phyloP scores from a whole-genome alignment of 208 protist species.

The Tritrichomonas foetus region DNA sequence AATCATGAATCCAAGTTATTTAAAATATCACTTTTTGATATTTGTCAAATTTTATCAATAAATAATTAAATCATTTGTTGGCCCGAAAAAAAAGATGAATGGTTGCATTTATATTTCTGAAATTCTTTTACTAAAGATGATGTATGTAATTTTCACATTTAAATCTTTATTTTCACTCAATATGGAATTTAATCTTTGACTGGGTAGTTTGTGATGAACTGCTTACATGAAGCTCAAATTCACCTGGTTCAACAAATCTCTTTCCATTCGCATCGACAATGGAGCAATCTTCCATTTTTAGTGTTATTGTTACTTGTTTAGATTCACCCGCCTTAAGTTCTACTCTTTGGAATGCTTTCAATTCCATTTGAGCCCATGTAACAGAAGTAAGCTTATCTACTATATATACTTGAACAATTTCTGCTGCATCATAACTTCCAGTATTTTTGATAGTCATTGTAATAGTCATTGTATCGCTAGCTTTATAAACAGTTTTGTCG shows the following conservation, averaged over 20 bases:
- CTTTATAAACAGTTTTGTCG: slow-evolving; percentile 1
- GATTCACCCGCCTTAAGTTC: neutral
- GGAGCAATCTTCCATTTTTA: neutral
- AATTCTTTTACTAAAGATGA: no score
- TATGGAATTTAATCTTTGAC: neutral
- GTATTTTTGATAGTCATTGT: slow-evolving; percentile 49
- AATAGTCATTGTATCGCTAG: neutral
- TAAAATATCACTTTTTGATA: no score
- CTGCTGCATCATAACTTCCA: slow-evolving; percentile 42
- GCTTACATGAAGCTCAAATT: neutral
- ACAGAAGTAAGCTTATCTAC: neutral
- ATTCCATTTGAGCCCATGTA: neutral
- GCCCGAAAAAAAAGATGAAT: no score
- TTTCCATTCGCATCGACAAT: neutral
- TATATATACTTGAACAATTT: slow-evolving; percentile 57
- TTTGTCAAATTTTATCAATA: no score
- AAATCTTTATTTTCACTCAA: neutral
- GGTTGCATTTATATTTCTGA: no score
- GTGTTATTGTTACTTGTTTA: neutral
- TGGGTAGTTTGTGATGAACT: neutral
- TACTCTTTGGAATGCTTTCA: neutral
- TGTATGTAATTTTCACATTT: no score
- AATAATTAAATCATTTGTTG: no score
- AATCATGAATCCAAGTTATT: no score
- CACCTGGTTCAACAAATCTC: slow-evolving; percentile 27